These are phyloP conservation scores for Vaccinium vitisidaea DNA, from an alignment of 148 eudicot species.

Conservation along the genomic window DNA sequence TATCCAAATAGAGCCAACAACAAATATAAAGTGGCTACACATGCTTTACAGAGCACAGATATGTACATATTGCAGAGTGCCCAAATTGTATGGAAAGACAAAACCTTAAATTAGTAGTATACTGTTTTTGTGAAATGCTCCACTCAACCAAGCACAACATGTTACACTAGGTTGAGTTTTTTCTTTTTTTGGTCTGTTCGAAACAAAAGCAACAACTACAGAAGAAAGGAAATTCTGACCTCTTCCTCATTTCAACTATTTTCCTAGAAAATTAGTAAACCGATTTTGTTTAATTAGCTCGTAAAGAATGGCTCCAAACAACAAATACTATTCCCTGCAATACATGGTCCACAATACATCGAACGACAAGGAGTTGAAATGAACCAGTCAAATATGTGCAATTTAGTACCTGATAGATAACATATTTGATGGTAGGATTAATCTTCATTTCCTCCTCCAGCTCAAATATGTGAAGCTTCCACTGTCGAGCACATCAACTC, in stretches of 20 bases:
- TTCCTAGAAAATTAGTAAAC: background rate
- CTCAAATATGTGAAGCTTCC: constrained; percentile 71
- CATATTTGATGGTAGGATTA: constrained; percentile 53
- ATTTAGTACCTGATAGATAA: constrained; percentile 46
- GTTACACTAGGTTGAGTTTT: background rate
- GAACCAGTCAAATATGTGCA: background rate
- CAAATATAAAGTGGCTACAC: background rate
- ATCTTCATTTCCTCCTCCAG: constrained; percentile 66
- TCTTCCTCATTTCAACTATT: background rate
- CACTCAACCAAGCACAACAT: background rate
- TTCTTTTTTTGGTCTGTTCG: background rate
- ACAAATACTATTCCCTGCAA: background rate
- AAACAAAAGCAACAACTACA: background rate
- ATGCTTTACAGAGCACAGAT: background rate
- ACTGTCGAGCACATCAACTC: constrained; percentile 29
- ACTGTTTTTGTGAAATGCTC: background rate
- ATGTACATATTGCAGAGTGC: background rate
- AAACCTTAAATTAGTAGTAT: background rate
- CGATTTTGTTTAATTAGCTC: background rate
- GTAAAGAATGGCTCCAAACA: background rate
- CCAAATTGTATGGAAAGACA: background rate
- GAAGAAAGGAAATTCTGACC: background rate
- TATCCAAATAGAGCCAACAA: background rate
- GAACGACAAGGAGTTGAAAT: background rate
- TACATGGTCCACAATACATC: background rate